Evolutionary conservation across 345 rosid species (phyloP), one percentile per base, ranked within the genome.

Genomic region (Microthlaspi erraticum): DNA sequence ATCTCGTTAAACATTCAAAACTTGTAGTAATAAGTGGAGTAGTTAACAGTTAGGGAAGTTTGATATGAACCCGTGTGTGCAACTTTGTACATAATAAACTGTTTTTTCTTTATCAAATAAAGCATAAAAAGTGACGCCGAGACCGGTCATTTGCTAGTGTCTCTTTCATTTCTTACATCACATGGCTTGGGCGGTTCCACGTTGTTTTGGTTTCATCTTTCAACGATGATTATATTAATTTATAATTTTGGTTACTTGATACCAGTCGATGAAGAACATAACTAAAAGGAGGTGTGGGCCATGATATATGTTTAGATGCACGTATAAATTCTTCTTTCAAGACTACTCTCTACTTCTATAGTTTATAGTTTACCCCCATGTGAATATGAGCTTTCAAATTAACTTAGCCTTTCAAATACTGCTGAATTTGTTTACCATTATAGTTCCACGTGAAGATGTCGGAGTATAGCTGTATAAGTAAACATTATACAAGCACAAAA

Each of bases 161-260:
- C 44, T 38, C 19, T 41, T 23, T 44, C 66, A 62, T 44, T 10
- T 14, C 53, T 62, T 44, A 44, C 29, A 62, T 44, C 66, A 44
- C 31, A 62, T 62, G 66, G 39, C 49, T 60, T 60, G 50, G 50
- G 50, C 49, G 64, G 64, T 60, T 41, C 36, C 49, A 60, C 50
- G 36, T 60, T 41, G 36, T 12, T 16, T 33, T 34, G 0, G 26
- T 10, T n/a, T n/a, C n/a, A n/a, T n/a, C n/a, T 16, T 36, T 56
- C 61, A 10, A 17, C 20, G 9, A 56, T 16, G 8, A 54, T 2
- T 7, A 54, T 54, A 7, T 11, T 11, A 5, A n/a, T 23, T 1
- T 12, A 32, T 2, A 31, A 33, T 55, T 56, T 56, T 34, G 43
- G 29, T 34, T 2, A 14, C 20, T 39, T 11, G 8, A 19, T 7